Conservation (phyloP, 2,329 filamentous ascomycete genomes). For the Alternaria rosae region DNA sequence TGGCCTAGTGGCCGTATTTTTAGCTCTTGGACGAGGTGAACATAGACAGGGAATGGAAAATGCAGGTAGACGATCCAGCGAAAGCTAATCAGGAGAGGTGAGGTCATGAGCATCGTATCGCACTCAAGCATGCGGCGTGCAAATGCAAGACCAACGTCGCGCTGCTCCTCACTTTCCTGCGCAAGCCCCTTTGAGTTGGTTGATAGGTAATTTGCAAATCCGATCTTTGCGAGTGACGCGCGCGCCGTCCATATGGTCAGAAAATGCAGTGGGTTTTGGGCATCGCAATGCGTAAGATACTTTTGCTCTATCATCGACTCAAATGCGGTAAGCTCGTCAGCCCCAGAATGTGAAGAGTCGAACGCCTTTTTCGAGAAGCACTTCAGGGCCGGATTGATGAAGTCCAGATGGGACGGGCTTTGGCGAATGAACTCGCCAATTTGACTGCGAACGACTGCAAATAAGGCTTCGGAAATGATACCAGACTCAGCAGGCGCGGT, state of each 20-base stretch:
- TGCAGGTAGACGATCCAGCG: constrained; percentile 54
- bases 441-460: constrained; percentile 59
- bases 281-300: constrained; percentile 45
- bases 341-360: constrained; percentile 20
- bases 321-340: constrained; percentile 42
- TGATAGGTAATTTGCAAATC: constrained; percentile 58
- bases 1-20: constrained; percentile 45
- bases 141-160: constrained; percentile 37
- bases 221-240: constrained; percentile 56
- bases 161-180: constrained; percentile 29
- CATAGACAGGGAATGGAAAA: constrained; percentile 60
- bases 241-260: constrained; percentile 59
- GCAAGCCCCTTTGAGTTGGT: constrained; percentile 38
- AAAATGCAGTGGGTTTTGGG: constrained; percentile 46
- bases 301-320: constrained; percentile 52
- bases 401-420: constrained; percentile 56
- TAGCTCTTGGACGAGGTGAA: constrained; percentile 56
- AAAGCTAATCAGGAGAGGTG: constrained; percentile 52
- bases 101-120: constrained; percentile 56
- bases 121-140: constrained; percentile 54
- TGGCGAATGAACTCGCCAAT: constrained; percentile 54
- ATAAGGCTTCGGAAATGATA: constrained; percentile 59
- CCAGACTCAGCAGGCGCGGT: constrained; percentile 49
- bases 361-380: constrained; percentile 44
- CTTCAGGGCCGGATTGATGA: constrained; percentile 53